Conservation (phyloP, 2,329 filamentous ascomycete genomes). For the Phyllosticta paracitricarpa region DNA sequence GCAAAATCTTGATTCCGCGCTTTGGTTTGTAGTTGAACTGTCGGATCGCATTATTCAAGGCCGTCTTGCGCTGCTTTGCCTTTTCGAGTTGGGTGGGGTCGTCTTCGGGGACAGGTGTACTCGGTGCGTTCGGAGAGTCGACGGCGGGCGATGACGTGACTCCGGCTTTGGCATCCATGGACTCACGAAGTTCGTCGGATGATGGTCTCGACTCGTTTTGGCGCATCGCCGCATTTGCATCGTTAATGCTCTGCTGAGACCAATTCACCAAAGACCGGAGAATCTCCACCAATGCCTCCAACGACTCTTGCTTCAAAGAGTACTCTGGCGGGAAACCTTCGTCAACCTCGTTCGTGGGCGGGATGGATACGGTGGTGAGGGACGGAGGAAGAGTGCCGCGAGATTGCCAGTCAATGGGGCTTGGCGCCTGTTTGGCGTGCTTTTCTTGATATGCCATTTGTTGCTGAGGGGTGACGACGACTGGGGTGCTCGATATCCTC, state of each 20-base stretch:
- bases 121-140: slow-evolving; percentile 4
- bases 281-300: slow-evolving; percentile 82
- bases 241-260: slow-evolving; percentile 59
- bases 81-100: slow-evolving; percentile 91
- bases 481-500: slow-evolving; percentile 69
- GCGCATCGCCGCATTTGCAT: slow-evolving; percentile 34
- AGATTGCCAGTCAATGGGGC: slow-evolving; percentile 66
- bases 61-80: slow-evolving; percentile 88
- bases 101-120: slow-evolving; percentile 52
- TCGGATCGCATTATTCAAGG: slow-evolving; percentile 74
- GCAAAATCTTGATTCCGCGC: slow-evolving; percentile 72
- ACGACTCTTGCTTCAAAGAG: slow-evolving; percentile 75
- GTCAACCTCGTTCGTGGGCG: slow-evolving; percentile 46
- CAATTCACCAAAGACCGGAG: slow-evolving; percentile 86
- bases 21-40: slow-evolving; percentile 99
- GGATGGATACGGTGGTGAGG: slow-evolving; percentile 68
- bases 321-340: slow-evolving; percentile 79
- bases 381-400: slow-evolving; percentile 78
- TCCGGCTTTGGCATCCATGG: slow-evolving; percentile 57
- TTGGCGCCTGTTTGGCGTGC: slow-evolving; percentile 48
- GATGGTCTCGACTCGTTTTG: slow-evolving; percentile 39
- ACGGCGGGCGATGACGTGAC: not conserved
- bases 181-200: slow-evolving; percentile 53
- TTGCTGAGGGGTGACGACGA: slow-evolving; percentile 63
- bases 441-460: slow-evolving; percentile 83